Base-by-base conservation (phyloP, 192 early-diverging fungal genomes). In the Backusella sp. region DNA sequence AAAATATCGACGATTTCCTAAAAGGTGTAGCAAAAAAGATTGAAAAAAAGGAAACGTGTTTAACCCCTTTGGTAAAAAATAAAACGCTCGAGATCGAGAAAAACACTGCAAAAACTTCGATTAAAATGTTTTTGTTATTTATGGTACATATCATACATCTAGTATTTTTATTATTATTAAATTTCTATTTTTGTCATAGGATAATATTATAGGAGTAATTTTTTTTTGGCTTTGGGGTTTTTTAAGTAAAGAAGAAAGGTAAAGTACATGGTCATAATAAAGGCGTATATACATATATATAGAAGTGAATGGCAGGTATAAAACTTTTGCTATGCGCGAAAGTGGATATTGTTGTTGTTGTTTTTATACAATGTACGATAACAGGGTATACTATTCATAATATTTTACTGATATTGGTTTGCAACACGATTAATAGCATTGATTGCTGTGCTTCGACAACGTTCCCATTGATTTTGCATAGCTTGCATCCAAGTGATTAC, bases 391-490 rank as follows among this genome's bases (percentile, higher is more conserved):
- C 21, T 9, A 62, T 4, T 62, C 56, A 62, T 62, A 28, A 28
- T 23, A 56, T 6, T 28, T 66, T 74, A 74, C 37, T 74, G 73
- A 19, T 74, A 37, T 9, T 66, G 65, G 30, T 66, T 65, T 67
- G 62, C 37, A 32, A 66, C 65, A 28, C 66, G 73, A 11, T 65
- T 67, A 26, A 67, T 42, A 19, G 73, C 73, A 66, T 74, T 36
- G 17, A 74, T 66, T 1, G 73, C 73, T 44, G 73, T 66, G 17
- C 39, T 46, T 17, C 73, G 37, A 34, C 73, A 74, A n/a, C 73
- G 52, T 28, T 62, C 62, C 73, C 73, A 74, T 35, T 74, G 73
- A 46, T 36, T 44, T 23, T 74, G 36, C 21, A 74, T 26, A n/a
- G 66, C 30, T 66, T 66, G 56, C 35, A 74, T 74, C 65, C 73